Percentiles rank a stretch among this genome's conserved stretches.
These are phyloP conservation scores for Akanthomyces muscarius DNA, from an alignment of 2,329 filamentous ascomycete genomes.

Conservation along the genomic window DNA sequence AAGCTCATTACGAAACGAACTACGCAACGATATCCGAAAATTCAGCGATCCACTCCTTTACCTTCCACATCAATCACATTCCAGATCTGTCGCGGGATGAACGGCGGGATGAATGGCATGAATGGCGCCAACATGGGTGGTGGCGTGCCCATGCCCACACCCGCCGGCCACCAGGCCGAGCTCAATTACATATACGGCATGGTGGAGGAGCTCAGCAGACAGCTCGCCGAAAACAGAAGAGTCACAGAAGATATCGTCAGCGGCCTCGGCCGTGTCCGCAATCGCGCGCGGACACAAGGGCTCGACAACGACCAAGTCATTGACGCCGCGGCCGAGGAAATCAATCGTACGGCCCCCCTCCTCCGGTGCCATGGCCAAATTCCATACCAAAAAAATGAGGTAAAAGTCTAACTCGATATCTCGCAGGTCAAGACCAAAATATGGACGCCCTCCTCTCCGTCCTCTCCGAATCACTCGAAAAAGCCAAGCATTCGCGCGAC, in stretches of 20 bases:
- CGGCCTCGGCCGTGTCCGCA: slow-evolving; percentile 59
- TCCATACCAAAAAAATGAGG: not conserved
- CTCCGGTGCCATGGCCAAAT: not conserved
- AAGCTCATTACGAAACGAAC: not conserved
- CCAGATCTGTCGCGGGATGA: not conserved
- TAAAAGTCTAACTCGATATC: not conserved
- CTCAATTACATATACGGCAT: slow-evolving; percentile 65
- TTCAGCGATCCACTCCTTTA: no score
- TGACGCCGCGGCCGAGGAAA: slow-evolving; percentile 49
- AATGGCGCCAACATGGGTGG: slow-evolving; percentile 45
- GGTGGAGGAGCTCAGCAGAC: slow-evolving; percentile 62
- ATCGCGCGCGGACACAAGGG: slow-evolving; percentile 48
- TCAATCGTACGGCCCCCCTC: slow-evolving; percentile 44
- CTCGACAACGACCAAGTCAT: slow-evolving; percentile 58
- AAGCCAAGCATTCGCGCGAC: slow-evolving; percentile 56
- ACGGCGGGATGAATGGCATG: slow-evolving; percentile 43
- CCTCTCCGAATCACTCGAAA: slow-evolving; percentile 59
- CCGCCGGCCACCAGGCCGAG: slow-evolving; percentile 65
- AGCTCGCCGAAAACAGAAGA: slow-evolving; percentile 57
- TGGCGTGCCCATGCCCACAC: slow-evolving; percentile 52
- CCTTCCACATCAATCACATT: no score
- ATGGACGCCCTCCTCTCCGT: slow-evolving; percentile 59
- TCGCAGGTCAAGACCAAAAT: slow-evolving; percentile 54
- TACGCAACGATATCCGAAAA: not conserved
- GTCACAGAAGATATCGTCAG: slow-evolving; percentile 61